A percentile compares a stretch with the other conserved stretches of the same genome.
Evolutionary conservation across 2,329 filamentous ascomycete genomes (phyloP).

Genomic region (Chaetomiaceae sp.): DNA sequence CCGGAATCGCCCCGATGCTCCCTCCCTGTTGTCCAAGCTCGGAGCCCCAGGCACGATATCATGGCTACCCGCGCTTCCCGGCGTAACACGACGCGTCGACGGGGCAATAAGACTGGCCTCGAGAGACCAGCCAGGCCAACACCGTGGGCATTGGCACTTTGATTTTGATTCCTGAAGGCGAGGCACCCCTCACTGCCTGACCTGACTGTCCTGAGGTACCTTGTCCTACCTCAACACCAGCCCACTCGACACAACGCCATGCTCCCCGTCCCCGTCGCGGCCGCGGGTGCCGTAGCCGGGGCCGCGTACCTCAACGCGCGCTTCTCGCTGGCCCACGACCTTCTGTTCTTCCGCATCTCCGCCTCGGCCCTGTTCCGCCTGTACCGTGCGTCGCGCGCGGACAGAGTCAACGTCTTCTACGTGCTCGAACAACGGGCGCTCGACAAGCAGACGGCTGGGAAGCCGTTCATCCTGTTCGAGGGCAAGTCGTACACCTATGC

Average conservation of each 20-base stretch:
- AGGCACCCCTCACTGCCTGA: too few species aligned
- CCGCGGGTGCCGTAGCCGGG: slow-evolving; percentile 60
- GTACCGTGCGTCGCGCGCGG: slow-evolving; percentile 46
- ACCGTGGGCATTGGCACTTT: too few species aligned
- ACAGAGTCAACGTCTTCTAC: slow-evolving; percentile 70
- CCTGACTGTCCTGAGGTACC: too few species aligned
- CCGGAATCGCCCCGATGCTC: too few species aligned
- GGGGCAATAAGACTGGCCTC: background rate
- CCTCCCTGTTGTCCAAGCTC: background rate
- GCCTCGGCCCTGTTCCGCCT: slow-evolving; percentile 42
- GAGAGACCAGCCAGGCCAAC: background rate
- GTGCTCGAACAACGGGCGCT: slow-evolving; percentile 62
- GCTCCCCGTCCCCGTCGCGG: slow-evolving; percentile 44
- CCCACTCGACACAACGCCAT: background rate
- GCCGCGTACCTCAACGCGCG: slow-evolving; percentile 74
- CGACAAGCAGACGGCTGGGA: slow-evolving; percentile 43
- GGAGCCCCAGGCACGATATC: background rate
- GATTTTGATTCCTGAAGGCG: too few species aligned
- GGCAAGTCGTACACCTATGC: slow-evolving; percentile 66
- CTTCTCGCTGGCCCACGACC: slow-evolving; percentile 62
- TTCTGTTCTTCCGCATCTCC: slow-evolving; percentile 50
- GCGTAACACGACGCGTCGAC: background rate
- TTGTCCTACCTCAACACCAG: too few species aligned
- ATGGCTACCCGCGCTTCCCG: background rate
- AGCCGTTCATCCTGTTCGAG: slow-evolving; percentile 62